Evolutionary conservation across 2,329 filamentous ascomycete species (phyloP), one percentile per base, ranked within the genome.

Genomic region (Neospermospora avenae): DNA sequence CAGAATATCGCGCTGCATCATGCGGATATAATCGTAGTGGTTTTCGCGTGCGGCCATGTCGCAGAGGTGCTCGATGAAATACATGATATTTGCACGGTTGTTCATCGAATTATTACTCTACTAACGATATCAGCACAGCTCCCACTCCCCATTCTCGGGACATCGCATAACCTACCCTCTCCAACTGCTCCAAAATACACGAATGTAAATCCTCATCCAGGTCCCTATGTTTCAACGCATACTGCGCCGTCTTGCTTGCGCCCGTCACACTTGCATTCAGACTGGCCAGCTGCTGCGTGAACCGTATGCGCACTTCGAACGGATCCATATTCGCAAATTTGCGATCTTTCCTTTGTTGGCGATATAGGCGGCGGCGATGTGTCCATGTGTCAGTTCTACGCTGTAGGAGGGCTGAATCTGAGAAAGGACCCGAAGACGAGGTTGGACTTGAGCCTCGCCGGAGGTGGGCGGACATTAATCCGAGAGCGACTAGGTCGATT

Each of bases 221-320:
- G 70, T 98, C 93, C 66, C 87, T 86, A 77, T 96, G 90, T 75
- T 92, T 96, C 64, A 99, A 82, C 14, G 95, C 95, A 86, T 96
- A 99, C 73, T 93, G 88, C 28, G 95, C 93, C 3, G 93, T 91
- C 77, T 97, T 97, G 71, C 93, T 90, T 1, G 92, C 89, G 14
- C 92, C 93, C 14, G 88, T 89, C 59, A 95, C 88, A 4, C 90
- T 93, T 13, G 95, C 95, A 74, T 93, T 96, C 63, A 99, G 85
- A 73, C 95, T 90, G 67, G 96, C 88, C 24, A 99, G 84, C 74
- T 95, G 90, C 55, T 84, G 84, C 56, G 91, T 97, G 80, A 99
- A 99, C 76, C 92, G 92, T 84, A 99, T 93, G 73, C 95, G 93
- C 69, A 98, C 93, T 80, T 98, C 95, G 76, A 99, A 99, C 5